A percentile compares a stretch with the other conserved stretches of the same genome.
These are phyloP conservation scores for Starmerella ratchasimensis DNA, from an alignment of 805 yeast species.

Conservation along the genomic window DNA sequence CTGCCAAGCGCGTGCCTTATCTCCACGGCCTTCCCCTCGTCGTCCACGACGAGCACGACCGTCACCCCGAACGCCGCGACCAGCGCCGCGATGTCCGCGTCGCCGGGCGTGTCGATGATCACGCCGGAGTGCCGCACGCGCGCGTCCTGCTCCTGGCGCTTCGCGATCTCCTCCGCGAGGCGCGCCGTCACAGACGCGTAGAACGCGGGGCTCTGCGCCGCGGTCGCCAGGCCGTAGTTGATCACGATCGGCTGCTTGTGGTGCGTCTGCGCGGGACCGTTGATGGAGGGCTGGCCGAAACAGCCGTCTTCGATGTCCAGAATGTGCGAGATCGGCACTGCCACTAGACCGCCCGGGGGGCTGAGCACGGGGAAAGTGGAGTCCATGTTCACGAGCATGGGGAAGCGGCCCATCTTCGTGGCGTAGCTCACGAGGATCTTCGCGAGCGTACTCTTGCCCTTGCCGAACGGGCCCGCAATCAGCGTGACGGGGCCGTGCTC, in stretches of 20 bases:
- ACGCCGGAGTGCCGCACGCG: constrained; percentile 37
- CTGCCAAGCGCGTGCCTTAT: constrained; percentile 35
- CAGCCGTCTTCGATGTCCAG: constrained; percentile 58
- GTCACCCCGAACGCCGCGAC: constrained; percentile 37
- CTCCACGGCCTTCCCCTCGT: constrained; percentile 54
- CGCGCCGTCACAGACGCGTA: constrained; percentile 39
- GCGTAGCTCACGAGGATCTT: constrained; percentile 67
- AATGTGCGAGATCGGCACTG: constrained; percentile 68
- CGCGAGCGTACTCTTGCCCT: constrained; percentile 69
- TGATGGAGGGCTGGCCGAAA: constrained; percentile 66
- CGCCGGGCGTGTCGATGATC: constrained; percentile 62
- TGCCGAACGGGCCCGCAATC: constrained; percentile 53
- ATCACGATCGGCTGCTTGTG: constrained; percentile 85
- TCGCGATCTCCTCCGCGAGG: constrained; percentile 35
- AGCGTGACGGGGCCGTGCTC: constrained; percentile 34
- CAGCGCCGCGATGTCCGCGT: constrained; percentile 36
- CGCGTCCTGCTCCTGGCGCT: constrained; percentile 39
- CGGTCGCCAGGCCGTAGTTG: constrained; percentile 56
- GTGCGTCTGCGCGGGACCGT: constrained; percentile 37
- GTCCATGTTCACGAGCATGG: constrained; percentile 65
- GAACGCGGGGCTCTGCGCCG: constrained; percentile 41
- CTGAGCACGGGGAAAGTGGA: constrained; percentile 59
- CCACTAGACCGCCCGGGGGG: constrained; percentile 73
- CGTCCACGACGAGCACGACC: constrained; percentile 56
- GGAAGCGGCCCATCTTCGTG: constrained; percentile 50